Evolutionary conservation across 371 early-diverging fungal genomes (phyloP).

Genomic region (Mortierella sp.): DNA sequence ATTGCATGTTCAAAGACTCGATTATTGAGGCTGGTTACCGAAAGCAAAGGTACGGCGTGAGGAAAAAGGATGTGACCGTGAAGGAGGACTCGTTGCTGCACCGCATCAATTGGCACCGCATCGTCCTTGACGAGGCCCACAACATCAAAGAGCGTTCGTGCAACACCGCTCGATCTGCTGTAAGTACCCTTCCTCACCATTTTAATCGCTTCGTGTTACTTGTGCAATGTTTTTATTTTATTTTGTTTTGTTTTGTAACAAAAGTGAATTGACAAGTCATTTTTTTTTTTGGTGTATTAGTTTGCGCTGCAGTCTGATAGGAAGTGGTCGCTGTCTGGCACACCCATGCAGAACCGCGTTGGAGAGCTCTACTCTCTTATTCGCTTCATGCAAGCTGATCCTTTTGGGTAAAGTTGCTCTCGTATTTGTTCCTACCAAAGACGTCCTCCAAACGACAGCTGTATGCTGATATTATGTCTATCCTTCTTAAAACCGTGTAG

Average conservation of each 20-base stretch:
- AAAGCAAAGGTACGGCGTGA: slow-evolving; percentile 80
- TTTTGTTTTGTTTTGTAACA: background rate
- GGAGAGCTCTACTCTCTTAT: slow-evolving; percentile 97
- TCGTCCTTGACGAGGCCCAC: slow-evolving; percentile 97
- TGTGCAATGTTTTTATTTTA: background rate
- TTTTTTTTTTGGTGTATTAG: slow-evolving; percentile 29
- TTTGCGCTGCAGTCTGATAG: slow-evolving; percentile 82
- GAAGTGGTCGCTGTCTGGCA: slow-evolving; percentile 96
- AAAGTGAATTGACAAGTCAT: background rate
- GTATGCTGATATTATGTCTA: background rate
- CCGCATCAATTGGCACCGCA: slow-evolving; percentile 83
- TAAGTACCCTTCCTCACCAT: slow-evolving; percentile 33
- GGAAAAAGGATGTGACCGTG: slow-evolving; percentile 66
- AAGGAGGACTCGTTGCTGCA: slow-evolving; percentile 83
- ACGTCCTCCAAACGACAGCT: background rate
- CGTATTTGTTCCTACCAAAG: background rate
- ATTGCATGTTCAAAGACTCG: slow-evolving; percentile 62
- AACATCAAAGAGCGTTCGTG: slow-evolving; percentile 95
- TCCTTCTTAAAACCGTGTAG: slow-evolving; percentile 35
- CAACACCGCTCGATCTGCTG: slow-evolving; percentile 90
- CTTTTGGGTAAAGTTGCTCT: slow-evolving; percentile 36
- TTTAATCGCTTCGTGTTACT: background rate
- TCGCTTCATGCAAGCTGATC: slow-evolving; percentile 75
- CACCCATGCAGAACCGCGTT: slow-evolving; percentile 98
- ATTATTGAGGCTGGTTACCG: slow-evolving; percentile 84